Evolutionary conservation across 208 protist genomes (phyloP).

Genomic region (Kentomonas sorsogonicus): DNA sequence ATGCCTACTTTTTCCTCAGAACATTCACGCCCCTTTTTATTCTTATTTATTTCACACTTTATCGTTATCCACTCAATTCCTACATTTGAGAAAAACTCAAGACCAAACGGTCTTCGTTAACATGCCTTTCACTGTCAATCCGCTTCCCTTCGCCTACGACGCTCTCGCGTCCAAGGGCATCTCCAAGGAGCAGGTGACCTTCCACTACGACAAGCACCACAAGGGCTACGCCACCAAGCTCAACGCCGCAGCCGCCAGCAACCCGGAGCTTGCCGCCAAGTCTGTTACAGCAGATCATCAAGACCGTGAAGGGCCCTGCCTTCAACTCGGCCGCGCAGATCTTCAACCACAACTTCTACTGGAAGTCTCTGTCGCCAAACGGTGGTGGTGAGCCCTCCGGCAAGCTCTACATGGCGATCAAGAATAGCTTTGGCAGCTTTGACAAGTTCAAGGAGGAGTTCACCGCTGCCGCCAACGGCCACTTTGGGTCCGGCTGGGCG

Average conservation of each 20-base stretch:
- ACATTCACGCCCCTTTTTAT: conserved; percentile 5
- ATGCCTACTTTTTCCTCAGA: conserved; percentile 6
- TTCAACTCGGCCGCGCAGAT: conserved; percentile 93
- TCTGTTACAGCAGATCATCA: conserved; percentile 82
- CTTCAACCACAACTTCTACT: conserved; percentile 95
- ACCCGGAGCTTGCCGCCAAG: conserved; percentile 59
- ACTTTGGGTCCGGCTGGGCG: conserved; percentile 94
- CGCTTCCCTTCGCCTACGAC: conserved; percentile 75
- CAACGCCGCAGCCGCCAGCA: conserved; percentile 67
- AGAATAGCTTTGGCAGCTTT: conserved; percentile 77
- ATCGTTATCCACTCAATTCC: neutral
- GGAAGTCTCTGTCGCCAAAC: conserved; percentile 72
- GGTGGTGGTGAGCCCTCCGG: conserved; percentile 61
- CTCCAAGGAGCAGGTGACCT: conserved; percentile 83
- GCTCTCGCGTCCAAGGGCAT: conserved; percentile 78
- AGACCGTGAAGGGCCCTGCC: conserved; percentile 62
- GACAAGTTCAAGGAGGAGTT: conserved; percentile 93
- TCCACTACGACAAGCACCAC: conserved; percentile 92
- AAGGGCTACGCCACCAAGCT: conserved; percentile 89
- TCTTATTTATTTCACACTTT: conserved; percentile 15
- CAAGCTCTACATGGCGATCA: conserved; percentile 63
- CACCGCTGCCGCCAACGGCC: conserved; percentile 66
- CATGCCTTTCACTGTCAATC: conserved; percentile 67
- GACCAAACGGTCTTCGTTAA: too few relatives aligned
- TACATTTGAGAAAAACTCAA: too few relatives aligned